phyloP scores from a whole-genome alignment of 2,329 filamentous ascomycete species.

The Colletotrichum cordylinicola region DNA sequence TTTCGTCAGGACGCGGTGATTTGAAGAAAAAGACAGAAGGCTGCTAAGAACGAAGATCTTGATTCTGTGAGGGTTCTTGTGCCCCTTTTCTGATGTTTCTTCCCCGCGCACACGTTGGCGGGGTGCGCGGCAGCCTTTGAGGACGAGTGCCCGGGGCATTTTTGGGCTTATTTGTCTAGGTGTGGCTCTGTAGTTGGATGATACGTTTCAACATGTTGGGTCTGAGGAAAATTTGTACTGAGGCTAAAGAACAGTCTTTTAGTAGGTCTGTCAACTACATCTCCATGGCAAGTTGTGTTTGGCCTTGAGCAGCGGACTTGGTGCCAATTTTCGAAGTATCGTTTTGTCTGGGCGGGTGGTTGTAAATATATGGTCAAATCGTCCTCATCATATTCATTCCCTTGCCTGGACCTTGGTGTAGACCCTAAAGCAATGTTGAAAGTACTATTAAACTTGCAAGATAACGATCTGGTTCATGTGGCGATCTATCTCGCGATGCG shows the following conservation, averaged over 20 bases:
- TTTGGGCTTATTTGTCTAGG: background rate
- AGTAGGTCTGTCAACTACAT: too few species aligned
- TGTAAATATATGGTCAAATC: background rate
- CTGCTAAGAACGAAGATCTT: background rate
- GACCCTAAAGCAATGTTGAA: fast-evolving
- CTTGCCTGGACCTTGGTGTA: background rate
- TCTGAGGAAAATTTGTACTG: fast-evolving
- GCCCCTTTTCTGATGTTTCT: too few species aligned
- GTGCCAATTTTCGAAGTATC: fast-evolving
- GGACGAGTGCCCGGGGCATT: background rate
- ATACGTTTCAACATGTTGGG: background rate
- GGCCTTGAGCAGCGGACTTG: background rate
- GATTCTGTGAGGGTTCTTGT: background rate
- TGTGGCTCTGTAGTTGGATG: background rate
- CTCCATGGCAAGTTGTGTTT: too few species aligned
- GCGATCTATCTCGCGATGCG: too few species aligned
- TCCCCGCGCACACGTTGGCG: too few species aligned
- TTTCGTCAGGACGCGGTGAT: background rate
- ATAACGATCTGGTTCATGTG: background rate
- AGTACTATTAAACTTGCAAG: background rate
- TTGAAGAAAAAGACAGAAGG: background rate
- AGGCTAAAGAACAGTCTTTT: background rate
- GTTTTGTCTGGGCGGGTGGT: background rate
- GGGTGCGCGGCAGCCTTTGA: background rate
- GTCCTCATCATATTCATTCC: background rate